These are phyloP conservation scores for Delphinella strobiligena DNA, from an alignment of 2,329 filamentous ascomycete species.

Conservation along the genomic window DNA sequence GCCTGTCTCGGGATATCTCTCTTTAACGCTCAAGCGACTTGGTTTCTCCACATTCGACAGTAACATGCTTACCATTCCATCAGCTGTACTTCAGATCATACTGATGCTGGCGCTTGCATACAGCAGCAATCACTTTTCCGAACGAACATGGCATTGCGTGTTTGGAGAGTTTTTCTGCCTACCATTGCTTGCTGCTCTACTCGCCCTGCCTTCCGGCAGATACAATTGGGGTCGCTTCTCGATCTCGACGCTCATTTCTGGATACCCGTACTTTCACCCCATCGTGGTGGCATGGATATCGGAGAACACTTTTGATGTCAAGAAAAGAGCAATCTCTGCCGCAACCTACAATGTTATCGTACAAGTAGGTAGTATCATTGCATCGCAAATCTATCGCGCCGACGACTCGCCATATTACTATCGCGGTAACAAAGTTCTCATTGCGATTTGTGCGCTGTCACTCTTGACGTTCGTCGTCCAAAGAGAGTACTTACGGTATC, in stretches of 20 bases:
- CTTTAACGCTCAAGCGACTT: conserved; percentile 44
- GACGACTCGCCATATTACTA: conserved; percentile 46
- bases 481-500: conserved; percentile 29
- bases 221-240: conserved; percentile 39
- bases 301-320: conserved; percentile 39
- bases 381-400: conserved; percentile 35
- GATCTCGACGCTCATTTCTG: conserved; percentile 7
- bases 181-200: conserved; percentile 39
- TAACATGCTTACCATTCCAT: conserved; percentile 12
- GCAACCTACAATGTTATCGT: conserved; percentile 39
- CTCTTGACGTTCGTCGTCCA: conserved; percentile 39
- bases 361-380: conserved; percentile 32
- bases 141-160: conserved; percentile 42
- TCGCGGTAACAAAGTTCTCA: conserved; percentile 44
- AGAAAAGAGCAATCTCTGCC: conserved; percentile 37
- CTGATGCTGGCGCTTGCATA: conserved; percentile 44
- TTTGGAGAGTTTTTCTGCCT: conserved; percentile 42
- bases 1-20: conserved; percentile 42
- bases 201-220: conserved; percentile 36
- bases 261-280: conserved; percentile 40
- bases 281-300: conserved; percentile 40
- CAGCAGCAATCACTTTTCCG: conserved; percentile 43
- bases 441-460: conserved; percentile 37
- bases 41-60: conserved; percentile 32
- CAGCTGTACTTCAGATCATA: conserved; percentile 27